Evolutionary conservation across 192 early-diverging fungal species (phyloP).

Genomic region (Obelidium mucronatum): DNA sequence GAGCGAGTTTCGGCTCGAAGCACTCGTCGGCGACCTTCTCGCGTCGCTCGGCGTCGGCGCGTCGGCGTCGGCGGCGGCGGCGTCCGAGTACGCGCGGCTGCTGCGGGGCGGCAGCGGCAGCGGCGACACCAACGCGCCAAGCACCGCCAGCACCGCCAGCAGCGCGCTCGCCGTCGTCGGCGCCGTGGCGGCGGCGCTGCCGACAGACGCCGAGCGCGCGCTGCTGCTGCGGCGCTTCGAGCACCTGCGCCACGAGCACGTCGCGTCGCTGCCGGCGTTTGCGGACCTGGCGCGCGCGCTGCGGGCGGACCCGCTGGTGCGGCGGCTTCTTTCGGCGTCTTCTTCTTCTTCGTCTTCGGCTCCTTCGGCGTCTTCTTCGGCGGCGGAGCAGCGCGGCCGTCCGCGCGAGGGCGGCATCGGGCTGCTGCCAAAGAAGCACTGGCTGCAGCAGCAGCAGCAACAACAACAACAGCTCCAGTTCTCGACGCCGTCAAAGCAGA

Average conservation of each 20-base stretch:
- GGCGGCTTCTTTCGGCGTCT: neutral
- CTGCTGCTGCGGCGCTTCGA: neutral
- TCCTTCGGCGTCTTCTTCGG: neutral
- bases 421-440: no score
- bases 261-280: neutral
- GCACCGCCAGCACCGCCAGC: neutral
- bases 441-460: neutral
- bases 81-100: neutral
- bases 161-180: neutral
- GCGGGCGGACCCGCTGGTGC: neutral
- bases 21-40: constrained; percentile 18
- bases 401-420: neutral
- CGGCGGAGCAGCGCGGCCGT: no score
- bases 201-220: constrained; percentile 1
- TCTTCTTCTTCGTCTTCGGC: neutral
- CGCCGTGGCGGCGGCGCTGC: neutral
- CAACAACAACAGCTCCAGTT: neutral
- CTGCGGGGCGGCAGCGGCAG: neutral
- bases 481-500: no score
- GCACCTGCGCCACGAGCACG: neutral
- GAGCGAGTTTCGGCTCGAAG: constrained; percentile 21
- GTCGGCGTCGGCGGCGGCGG: neutral
- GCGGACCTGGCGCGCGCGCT: neutral
- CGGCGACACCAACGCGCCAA: neutral
- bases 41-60: constrained; percentile 7